phyloP scores from a whole-genome alignment of 208 protist genomes.

The Trypanosoma avium region DNA sequence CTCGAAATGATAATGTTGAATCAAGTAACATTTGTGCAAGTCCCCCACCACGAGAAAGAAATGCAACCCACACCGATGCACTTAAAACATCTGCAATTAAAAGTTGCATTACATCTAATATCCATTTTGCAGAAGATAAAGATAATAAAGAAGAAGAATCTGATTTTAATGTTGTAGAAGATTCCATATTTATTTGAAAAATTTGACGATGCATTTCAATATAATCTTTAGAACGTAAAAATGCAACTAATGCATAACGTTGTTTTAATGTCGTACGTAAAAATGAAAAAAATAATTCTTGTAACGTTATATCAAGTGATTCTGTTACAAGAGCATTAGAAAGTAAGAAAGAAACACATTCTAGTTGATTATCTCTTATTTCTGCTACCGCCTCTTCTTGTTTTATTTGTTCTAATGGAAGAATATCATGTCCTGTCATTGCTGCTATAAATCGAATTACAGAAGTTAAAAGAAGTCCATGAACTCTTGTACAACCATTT shows the following conservation, averaged over 20 bases:
- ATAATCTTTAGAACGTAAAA: constrained; percentile 47
- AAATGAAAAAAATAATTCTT: constrained; percentile 47
- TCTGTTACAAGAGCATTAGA: constrained; percentile 71
- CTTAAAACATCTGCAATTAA: constrained; percentile 73
- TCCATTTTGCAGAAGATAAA: constrained; percentile 44
- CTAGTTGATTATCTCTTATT: constrained; percentile 27
- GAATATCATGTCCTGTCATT: constrained; percentile 36
- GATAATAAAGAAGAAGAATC: not conserved
- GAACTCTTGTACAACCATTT: constrained; percentile 67
- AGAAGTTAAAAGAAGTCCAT: constrained; percentile 52
- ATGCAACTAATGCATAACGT: constrained; percentile 45
- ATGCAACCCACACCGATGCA: constrained; percentile 66
- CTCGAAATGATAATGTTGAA: constrained; percentile 47
- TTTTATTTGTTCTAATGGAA: constrained; percentile 20
- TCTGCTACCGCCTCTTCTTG: constrained; percentile 1
- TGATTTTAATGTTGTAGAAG: not conserved
- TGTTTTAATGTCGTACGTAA: constrained; percentile 43
- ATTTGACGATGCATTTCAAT: constrained; percentile 35
- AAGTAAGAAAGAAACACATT: constrained; percentile 56
- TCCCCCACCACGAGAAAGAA: constrained; percentile 58
- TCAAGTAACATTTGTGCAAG: constrained; percentile 56
- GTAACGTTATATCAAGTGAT: constrained; percentile 61
- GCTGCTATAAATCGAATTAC: constrained; percentile 67
- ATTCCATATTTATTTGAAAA: constrained; percentile 21
- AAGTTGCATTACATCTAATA: constrained; percentile 56